Evolutionary conservation across 768 basidiomycete species (phyloP), one percentile per base, ranked within the genome.

Genomic region (Phylloporus sp.): DNA sequence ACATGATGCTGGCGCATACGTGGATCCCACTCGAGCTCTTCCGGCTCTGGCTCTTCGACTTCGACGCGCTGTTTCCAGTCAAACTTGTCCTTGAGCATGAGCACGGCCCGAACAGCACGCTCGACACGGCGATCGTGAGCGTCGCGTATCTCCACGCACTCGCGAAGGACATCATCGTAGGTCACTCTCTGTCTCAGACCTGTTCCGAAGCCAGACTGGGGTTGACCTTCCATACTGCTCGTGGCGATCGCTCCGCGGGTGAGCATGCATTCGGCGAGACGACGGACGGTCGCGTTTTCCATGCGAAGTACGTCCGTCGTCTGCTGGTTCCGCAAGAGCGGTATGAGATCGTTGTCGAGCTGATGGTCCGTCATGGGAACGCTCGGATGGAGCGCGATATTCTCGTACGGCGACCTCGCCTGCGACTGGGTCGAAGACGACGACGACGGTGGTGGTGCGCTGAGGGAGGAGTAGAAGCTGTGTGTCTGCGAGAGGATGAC

Each of bases 41-140:
- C 85, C 4, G 84, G 85, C 62, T 89, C 86, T 52, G 86, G 86
- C 13, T 80, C 78, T 57, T 84, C 82, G 11, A 89, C 86, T 50
- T 79, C 81, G 18, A 90, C 84, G n/a, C 89, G 73, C 54, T 81
- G 78, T 61, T 82, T 82, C 84, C 87, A 89, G 38, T 90, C 86
- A 61, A 83, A 90, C 63, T 80, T 84, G 46, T 91, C 89, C 48
- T 77, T 69, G 8, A 91, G 69, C 77, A 91, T 82, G 31, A 72
- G 73, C 9, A 92, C 88, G 0, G 90, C 89, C 34, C 82, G 72
- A n/a, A 84, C 75, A 0, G 88, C 89, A 10, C 89, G 74, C 49
- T 89, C 86, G 3, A 84, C 84, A 6, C 87, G 76, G 37, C 69
- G 71, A 63, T 92, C 89, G 54, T 92, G 89, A 20, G 80, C 85